Conservation (phyloP, 1,139 yeast species). For the Kodamaea sp. region DNA sequence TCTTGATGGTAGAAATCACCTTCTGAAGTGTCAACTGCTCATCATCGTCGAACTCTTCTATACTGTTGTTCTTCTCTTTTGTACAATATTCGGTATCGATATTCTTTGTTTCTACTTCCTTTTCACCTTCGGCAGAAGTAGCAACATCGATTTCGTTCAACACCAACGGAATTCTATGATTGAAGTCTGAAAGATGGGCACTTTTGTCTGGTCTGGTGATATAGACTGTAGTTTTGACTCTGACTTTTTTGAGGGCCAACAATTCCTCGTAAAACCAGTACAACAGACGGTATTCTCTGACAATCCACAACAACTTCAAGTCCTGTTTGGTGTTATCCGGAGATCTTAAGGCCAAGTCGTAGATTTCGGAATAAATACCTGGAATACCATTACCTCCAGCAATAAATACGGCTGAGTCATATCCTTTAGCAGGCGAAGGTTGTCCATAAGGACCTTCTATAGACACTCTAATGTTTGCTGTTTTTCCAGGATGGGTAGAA, state of each 20-base stretch:
- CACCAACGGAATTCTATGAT: conserved; percentile 7
- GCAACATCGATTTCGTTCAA: conserved; percentile 5
- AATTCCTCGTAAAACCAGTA: conserved; percentile 56
- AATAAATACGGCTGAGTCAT: conserved; percentile 37
- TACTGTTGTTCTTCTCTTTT: conserved; percentile 6
- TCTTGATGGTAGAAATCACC: conserved; percentile 16
- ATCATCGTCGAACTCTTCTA: conserved; percentile 4
- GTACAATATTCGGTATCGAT: no score
- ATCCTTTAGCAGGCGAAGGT: conserved; percentile 32
- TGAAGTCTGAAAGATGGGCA: conserved; percentile 20
- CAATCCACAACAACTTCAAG: conserved; percentile 52
- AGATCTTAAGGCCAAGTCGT: conserved; percentile 21
- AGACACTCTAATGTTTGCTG: conserved; percentile 32
- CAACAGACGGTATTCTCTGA: conserved; percentile 45
- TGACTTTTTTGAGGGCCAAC: conserved; percentile 27
- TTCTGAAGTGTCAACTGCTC: not conserved
- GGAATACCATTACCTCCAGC: conserved; percentile 55
- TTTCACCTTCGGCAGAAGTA: no score
- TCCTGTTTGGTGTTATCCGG: conserved; percentile 19
- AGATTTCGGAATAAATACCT: conserved; percentile 44
- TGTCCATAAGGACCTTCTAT: conserved; percentile 53
- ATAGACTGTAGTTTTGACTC: conserved; percentile 38
- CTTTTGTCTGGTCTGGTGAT: conserved; percentile 41
- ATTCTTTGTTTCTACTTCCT: no score
- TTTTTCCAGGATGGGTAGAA: conserved; percentile 22